Evolutionary conservation across 23 red algal genomes (phyloP), one percentile per base, ranked within the genome.

Genomic region (Rhodosorus marinus): DNA sequence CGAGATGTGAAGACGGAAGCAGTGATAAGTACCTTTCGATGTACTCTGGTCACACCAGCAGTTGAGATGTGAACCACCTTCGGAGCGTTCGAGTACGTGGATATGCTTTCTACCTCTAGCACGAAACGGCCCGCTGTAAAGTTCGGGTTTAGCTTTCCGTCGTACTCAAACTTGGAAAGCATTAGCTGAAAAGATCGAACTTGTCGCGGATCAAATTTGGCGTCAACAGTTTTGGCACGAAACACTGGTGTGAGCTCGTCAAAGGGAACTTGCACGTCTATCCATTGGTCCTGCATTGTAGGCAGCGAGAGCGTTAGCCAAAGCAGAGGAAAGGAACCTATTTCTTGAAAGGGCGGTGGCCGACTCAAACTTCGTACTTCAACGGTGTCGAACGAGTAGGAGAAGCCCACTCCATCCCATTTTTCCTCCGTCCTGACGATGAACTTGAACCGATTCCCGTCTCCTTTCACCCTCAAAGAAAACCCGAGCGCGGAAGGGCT

Each of bases 141-240:
- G 20, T 35, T 35, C 0, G 62, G 63, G 52, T 98, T 98, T n/a
- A 98, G 53, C 49, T 55, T 38, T 19, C 75, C 70, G 51, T 98
- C 90, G 57, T 98, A 98, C 59, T 98, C 90, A 74, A 98, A 98
- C 57, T 98, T 98, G 31, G 78, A 85, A 47, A 83, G 70, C 90
- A 98, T 98, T 26, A 98, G 26, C 47, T 98, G 90, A 34, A 98
- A 62, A n/a, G 79, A 67, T 15, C 49, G 66, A 14, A 98, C 59
- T 4, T 22, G 32, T 19, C 20, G 38, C 24, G 73, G 60, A 61
- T 98, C 52, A 2, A 85, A 7, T 14, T 38, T 42, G 11, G 27
- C 17, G 8, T 52, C 75, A 25, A 72, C 20, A 0, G 79, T 85
- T 9, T 78, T 79, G 1, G 64, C 78, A 15, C 90, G 71, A 51